phyloP scores from a whole-genome alignment of 2,329 filamentous ascomycete species.

The Tolypocladium album region DNA sequence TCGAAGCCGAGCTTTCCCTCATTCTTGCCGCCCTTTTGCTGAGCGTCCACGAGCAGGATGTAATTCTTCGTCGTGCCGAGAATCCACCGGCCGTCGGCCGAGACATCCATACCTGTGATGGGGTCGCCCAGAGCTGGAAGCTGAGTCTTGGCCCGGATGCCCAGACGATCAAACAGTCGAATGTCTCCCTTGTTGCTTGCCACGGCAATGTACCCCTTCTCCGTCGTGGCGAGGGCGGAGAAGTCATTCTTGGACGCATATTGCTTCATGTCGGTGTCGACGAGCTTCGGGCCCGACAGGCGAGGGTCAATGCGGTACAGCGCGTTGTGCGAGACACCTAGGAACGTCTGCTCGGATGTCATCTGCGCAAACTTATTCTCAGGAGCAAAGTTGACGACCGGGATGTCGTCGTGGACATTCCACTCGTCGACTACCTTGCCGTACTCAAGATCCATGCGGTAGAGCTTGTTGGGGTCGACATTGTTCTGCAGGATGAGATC shows the following conservation, averaged over 20 bases:
- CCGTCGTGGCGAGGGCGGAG: constrained; percentile 85
- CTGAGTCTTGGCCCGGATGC: constrained; percentile 95
- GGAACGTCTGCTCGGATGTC: constrained; percentile 88
- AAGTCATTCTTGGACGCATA: constrained; percentile 97
- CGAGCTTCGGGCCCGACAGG: constrained; percentile 80
- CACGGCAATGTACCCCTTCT: constrained; percentile 93
- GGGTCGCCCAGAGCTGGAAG: constrained; percentile 91
- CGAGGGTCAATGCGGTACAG: constrained; percentile 91
- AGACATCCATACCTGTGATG: constrained; percentile 90
- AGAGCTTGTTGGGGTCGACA: constrained; percentile 78
- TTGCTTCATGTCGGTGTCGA: constrained; percentile 87
- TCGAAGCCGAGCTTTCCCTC: constrained; percentile 98
- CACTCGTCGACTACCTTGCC: constrained; percentile 98
- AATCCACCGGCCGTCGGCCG: constrained; percentile 91
- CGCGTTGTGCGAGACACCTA: constrained; percentile 86
- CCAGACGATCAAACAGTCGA: constrained; percentile 88
- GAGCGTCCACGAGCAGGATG: constrained; percentile 80
- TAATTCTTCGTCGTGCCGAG: constrained; percentile 92
- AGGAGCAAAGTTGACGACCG: constrained; percentile 81
- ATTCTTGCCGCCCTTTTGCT: constrained; percentile 90
- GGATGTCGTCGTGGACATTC: constrained; percentile 95
- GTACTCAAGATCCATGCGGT: constrained; percentile 95
- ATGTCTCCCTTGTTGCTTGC: constrained; percentile 98
- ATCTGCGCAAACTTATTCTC: constrained; percentile 98
- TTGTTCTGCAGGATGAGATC: constrained; percentile 84